Base-by-base conservation (phyloP, 352 stramenopile species). In the Pythium myriotylum region DNA sequence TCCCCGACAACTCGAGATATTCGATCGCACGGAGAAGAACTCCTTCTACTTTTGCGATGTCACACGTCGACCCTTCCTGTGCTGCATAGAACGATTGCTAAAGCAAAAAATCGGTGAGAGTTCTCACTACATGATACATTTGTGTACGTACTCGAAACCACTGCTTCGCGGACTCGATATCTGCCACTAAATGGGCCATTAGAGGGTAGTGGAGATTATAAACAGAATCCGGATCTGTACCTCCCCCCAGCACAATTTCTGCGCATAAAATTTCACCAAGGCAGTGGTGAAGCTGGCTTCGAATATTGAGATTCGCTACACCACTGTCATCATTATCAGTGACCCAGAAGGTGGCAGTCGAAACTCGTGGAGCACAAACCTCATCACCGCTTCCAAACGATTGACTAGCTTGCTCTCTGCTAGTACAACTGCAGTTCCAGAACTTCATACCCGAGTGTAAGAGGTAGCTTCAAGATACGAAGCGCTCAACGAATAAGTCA, bases 1-100 rank as follows among this genome's bases (percentile, higher is more conserved):
- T 61, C 7, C 50, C 46, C 6, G 84, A 73, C 10, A 76, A 63
- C 14, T 55, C 20, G 0, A 95, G 72, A 20, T 10, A 10, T 10
- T 10, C 10, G 29, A 35, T 35, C 10, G 29, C 10, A 35, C 5
- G 10, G 29, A 10, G 10, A 35, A 35, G 29, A 35, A 35, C 10
- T 35, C 10, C 29, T 10, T 35, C 29, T 35, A 35, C 29, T 35
- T 5, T 35, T 35, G 5, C 29, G 16, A 40, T 29, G 22, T 50
- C 26, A 26, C 5, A 35, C 5, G 42, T 61, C 27, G 46, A 17
- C 1, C n/a, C n/a, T n/a, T 23, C 24, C 29, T n/a, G 9, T 16
- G 20, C 6, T 4, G 27, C 19, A 49, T 23, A 47, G 17, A 47
- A 19, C 20, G 10, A 50, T 16, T 16, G 20, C 10, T n/a, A 35